Percentiles rank a stretch among this genome's conserved stretches.
Evolutionary conservation across 805 yeast genomes (phyloP).

Genomic region (Candida peoriensis): DNA sequence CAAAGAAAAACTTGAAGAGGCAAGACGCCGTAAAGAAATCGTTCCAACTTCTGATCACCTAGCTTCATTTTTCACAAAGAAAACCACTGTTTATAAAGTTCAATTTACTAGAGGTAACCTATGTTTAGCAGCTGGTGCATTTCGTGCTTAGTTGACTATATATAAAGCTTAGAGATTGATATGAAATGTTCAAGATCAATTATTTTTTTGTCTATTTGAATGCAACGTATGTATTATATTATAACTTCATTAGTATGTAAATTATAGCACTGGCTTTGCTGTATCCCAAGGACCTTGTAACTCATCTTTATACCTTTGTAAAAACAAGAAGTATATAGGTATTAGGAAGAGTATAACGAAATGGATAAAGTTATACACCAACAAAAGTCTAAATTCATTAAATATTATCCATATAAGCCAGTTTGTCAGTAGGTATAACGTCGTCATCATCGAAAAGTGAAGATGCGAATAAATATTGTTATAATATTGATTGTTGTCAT

Average conservation of each 20-base stretch:
- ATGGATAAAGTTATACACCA: conserved; percentile 48
- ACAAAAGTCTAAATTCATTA: conserved; percentile 33
- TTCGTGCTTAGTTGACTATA: conserved; percentile 25
- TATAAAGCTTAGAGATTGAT: too few species aligned
- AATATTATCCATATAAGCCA: conserved; percentile 31
- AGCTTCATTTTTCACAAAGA: conserved; percentile 90
- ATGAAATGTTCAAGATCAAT: too few species aligned
- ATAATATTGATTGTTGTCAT: too few species aligned
- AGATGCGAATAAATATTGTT: neutral
- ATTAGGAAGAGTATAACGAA: conserved; percentile 46
- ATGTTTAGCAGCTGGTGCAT: conserved; percentile 92
- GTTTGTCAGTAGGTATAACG: conserved; percentile 22
- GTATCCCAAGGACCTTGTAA: conserved; percentile 93
- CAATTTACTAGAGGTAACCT: conserved; percentile 87
- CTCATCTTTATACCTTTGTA: conserved; percentile 80
- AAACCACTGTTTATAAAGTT: conserved; percentile 90
- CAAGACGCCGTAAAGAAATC: conserved; percentile 58
- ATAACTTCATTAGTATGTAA: neutral
- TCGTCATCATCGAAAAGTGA: conserved; percentile 4
- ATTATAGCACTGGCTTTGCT: conserved; percentile 54
- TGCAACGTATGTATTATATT: too few species aligned
- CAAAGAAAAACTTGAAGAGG: conserved; percentile 37
- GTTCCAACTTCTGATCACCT: conserved; percentile 86
- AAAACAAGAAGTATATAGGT: conserved; percentile 64
- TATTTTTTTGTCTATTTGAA: neutral